Conservation (phyloP, 768 basidiomycete genomes). For the Lactarius hatsudake region DNA sequence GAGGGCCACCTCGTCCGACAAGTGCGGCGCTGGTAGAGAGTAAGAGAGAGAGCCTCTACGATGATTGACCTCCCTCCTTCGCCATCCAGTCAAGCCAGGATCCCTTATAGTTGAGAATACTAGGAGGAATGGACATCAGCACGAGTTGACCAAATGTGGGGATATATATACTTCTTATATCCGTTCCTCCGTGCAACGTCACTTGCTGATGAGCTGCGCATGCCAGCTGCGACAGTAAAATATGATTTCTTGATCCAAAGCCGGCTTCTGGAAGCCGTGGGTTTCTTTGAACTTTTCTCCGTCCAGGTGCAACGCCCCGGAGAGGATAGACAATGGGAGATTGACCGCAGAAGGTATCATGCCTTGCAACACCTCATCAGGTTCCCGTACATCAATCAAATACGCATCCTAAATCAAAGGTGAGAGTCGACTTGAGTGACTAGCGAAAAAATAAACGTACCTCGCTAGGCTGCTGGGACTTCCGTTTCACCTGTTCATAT, state of each 20-base stretch:
- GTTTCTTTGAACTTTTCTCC: constrained; percentile 34
- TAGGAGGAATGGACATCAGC: background rate
- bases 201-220: constrained; percentile 44
- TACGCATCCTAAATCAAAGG: constrained; percentile 53
- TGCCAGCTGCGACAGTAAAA: constrained; percentile 53
- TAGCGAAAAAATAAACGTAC: constrained; percentile 38
- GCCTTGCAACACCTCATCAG: constrained; percentile 48
- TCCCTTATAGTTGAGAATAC: constrained; percentile 69
- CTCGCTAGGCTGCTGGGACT: constrained; percentile 68
- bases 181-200: constrained; percentile 42
- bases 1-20: constrained; percentile 3
- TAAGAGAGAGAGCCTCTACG: constrained; percentile 4
- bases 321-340: constrained; percentile 45
- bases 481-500: constrained; percentile 81
- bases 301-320: constrained; percentile 38
- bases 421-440: constrained; percentile 23
- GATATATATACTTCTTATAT: constrained; percentile 38
- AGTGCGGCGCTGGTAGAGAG: background rate
- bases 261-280: constrained; percentile 38
- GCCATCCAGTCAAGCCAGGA: constrained; percentile 87
- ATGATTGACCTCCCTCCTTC: constrained; percentile 45
- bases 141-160: too few species aligned
- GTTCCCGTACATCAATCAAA: constrained; percentile 82
- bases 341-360: constrained; percentile 50
- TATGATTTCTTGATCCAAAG: constrained; percentile 43